Percentiles rank a stretch among this genome's conserved stretches.
Conservation (phyloP, 2,329 filamentous ascomycete species). For the Thelonectria blattea region DNA sequence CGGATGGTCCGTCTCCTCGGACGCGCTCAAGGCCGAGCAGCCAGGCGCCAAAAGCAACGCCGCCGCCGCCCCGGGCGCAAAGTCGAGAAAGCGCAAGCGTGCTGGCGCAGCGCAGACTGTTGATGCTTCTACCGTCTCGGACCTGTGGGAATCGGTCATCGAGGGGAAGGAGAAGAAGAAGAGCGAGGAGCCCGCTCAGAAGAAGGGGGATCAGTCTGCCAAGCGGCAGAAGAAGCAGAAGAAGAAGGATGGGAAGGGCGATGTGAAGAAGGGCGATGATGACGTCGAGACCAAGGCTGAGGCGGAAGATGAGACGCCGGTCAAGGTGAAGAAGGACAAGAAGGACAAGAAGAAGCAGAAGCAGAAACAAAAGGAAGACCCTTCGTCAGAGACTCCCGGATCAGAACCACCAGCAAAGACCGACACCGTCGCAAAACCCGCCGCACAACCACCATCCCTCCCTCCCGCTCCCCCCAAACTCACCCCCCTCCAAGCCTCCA, state of each 20-base stretch:
- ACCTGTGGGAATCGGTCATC: slow-evolving; percentile 81
- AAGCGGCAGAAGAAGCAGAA: slow-evolving; percentile 47
- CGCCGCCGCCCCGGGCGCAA: slow-evolving; percentile 47
- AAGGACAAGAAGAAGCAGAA: slow-evolving; percentile 44
- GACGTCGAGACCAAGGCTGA: slow-evolving; percentile 22
- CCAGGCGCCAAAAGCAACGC: slow-evolving; percentile 38
- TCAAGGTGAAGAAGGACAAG: slow-evolving; percentile 45
- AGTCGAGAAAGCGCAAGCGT: slow-evolving; percentile 66
- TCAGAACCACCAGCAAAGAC: slow-evolving; percentile 20
- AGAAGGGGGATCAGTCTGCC: slow-evolving; percentile 37
- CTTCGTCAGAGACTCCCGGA: background rate
- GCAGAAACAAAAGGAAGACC: slow-evolving; percentile 25
- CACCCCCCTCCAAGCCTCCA: slow-evolving; percentile 90
- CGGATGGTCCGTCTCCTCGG: slow-evolving; percentile 84
- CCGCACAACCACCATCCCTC: slow-evolving; percentile 40
- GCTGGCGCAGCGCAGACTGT: slow-evolving; percentile 51
- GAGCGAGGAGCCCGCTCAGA: slow-evolving; percentile 29
- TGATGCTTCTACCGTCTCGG: slow-evolving; percentile 73
- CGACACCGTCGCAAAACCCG: slow-evolving; percentile 32
- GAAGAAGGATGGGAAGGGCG: slow-evolving; percentile 34
- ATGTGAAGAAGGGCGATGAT: slow-evolving; percentile 12
- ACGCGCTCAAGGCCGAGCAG: slow-evolving; percentile 73
- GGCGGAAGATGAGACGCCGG: slow-evolving; percentile 29
- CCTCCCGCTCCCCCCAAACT: slow-evolving; percentile 64
- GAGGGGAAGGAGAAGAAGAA: slow-evolving; percentile 68